Evolutionary conservation across 1,139 yeast species (phyloP).

Genomic region (Geotrichum histeridarum): DNA sequence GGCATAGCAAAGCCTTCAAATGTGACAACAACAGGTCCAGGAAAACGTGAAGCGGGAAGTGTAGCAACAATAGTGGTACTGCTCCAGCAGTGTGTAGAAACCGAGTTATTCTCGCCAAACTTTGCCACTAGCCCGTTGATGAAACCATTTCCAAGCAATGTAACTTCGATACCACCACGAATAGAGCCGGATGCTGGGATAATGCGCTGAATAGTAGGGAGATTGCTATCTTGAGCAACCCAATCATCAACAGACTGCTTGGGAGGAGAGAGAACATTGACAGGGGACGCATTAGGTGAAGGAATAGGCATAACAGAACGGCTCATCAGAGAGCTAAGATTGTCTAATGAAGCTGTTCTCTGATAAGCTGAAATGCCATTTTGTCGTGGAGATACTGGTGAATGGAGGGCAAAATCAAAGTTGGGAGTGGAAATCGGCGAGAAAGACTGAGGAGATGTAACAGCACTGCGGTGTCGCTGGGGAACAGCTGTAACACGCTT

Average conservation of each 20-base stretch:
- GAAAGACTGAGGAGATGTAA: neutral
- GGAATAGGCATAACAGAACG: constrained; percentile 8
- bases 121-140: constrained; percentile 72
- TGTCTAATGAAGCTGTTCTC: neutral
- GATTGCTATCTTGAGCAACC: constrained; percentile 7
- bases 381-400: constrained; percentile 6
- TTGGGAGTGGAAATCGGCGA: constrained; percentile 5
- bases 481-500: constrained; percentile 3
- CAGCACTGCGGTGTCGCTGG: neutral
- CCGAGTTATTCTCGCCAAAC: constrained; percentile 75
- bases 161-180: constrained; percentile 89
- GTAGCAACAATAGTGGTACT: constrained; percentile 83
- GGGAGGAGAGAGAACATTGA: constrained; percentile 10
- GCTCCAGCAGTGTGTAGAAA: constrained; percentile 91
- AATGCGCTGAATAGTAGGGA: constrained; percentile 68
- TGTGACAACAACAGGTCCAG: constrained; percentile 85
- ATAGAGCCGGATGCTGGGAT: constrained; percentile 92
- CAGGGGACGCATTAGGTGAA: constrained; percentile 13
- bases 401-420: constrained; percentile 1
- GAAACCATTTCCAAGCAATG: constrained; percentile 77
- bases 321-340: neutral
- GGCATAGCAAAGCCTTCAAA: constrained; percentile 44
- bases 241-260: constrained; percentile 18
- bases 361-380: neutral
- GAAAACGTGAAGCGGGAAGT: constrained; percentile 76